Evolutionary conservation across 495 filamentous ascomycete genomes (phyloP), one percentile per base, ranked within the genome.

Genomic region (Melanomma pulvis-pyrius): DNA sequence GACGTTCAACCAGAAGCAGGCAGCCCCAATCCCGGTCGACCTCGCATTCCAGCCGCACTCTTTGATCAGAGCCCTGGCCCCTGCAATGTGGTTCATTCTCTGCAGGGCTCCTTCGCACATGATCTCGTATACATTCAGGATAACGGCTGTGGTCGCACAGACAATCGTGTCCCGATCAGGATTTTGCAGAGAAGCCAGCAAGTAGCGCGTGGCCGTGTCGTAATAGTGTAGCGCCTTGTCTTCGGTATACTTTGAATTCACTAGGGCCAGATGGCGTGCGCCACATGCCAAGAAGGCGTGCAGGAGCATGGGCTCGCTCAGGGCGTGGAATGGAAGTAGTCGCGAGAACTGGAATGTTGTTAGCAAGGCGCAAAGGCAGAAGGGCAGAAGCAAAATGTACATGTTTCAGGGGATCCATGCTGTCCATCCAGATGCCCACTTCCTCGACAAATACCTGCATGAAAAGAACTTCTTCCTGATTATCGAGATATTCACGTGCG

Each of bases 1-100:
- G 15, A 96, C 86, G 71, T 96, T 97, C 19, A 97, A 77, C 92
- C 93, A 97, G 77, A 98, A 98, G 75, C 93, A 97, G 12, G 93
- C 91, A 0, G 88, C 87, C 9, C 92, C 92, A 47, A 97, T 84
- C 3, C 92, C 92, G 2, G 81, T 82, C 26, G 90, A 89, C 55
- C 83, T 86, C 1, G 92, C 91, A 69, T 88, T 90, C 94, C 94
- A 98, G 15, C 86, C 84, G 72, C 92, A 96, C 73, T 97, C 92
- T 68, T 90, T 90, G 73, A 98, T 92, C 53, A 98, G 80, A 3
- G 92, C 92, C 51, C 92, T 84, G 17, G 93, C 90, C 1, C 91
- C 91, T 8, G 90, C 87, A 68, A 96, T 92, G 73, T 97, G 93
- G 68, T 90, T 90, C 85, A 92, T 92, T 15, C 88, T 82, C 68